Percentiles rank a stretch among this genome's conserved stretches.
These are phyloP conservation scores for Lodderomyces elongisporus DNA, from an alignment of 1,139 yeast genomes.

Conservation along the genomic window DNA sequence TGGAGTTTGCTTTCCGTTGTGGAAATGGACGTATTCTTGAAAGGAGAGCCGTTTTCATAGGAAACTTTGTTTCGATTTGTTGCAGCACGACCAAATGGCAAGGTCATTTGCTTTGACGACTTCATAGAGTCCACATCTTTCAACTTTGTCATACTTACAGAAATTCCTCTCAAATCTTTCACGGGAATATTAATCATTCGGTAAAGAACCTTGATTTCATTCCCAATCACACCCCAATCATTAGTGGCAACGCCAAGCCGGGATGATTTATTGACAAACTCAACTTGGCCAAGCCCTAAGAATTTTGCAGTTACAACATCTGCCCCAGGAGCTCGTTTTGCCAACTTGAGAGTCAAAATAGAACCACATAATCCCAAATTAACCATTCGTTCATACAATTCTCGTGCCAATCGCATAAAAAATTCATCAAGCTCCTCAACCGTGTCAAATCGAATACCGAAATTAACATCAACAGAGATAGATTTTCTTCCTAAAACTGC, in stretches of 20 bases:
- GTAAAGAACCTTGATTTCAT: slow-evolving; percentile 55
- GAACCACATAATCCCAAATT: slow-evolving; percentile 50
- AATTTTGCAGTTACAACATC: slow-evolving; percentile 72
- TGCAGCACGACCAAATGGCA: slow-evolving; percentile 27
- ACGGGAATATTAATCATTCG: slow-evolving; percentile 58
- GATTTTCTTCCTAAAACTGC: slow-evolving; percentile 57
- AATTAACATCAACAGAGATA: slow-evolving; percentile 83
- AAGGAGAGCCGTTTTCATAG: not conserved
- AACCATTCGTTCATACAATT: slow-evolving; percentile 50
- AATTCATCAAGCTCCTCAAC: slow-evolving; percentile 61
- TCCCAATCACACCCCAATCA: slow-evolving; percentile 56
- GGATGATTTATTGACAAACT: slow-evolving; percentile 54
- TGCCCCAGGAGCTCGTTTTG: slow-evolving; percentile 59
- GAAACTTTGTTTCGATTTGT: not conserved
- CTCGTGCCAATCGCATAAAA: slow-evolving; percentile 52
- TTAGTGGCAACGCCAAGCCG: slow-evolving; percentile 61
- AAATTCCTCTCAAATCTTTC: slow-evolving; percentile 70
- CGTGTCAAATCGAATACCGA: slow-evolving; percentile 75
- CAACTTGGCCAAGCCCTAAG: slow-evolving; percentile 82
- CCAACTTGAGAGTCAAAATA: slow-evolving; percentile 57
- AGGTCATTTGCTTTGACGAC: slow-evolving; percentile 34
- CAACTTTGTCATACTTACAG: slow-evolving; percentile 60
- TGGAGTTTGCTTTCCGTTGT: not conserved
- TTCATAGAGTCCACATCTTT: slow-evolving; percentile 31
- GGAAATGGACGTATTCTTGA: slow-evolving; percentile 2